phyloP scores from a whole-genome alignment of 2,329 filamentous ascomycete genomes.

The Hansfordia pulvinata region DNA sequence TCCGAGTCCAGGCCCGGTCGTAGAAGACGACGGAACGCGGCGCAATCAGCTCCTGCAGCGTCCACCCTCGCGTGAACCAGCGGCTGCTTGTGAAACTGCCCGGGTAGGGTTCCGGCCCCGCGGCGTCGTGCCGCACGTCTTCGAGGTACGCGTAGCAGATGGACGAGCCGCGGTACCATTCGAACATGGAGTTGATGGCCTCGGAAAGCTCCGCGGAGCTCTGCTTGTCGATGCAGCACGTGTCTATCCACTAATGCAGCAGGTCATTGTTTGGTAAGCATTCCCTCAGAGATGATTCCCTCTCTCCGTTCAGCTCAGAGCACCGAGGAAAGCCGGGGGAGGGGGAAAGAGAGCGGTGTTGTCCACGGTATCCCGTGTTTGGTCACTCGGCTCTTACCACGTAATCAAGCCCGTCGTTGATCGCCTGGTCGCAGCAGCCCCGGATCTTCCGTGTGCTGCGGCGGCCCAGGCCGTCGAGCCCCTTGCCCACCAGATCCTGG shows the following conservation, averaged over 20 bases:
- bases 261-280: too few species aligned
- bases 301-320: too few species aligned
- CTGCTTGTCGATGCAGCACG: conserved; percentile 1
- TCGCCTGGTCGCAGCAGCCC: conserved; percentile 1
- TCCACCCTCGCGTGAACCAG: conserved; percentile 1
- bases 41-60: conserved; percentile 1
- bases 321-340: too few species aligned
- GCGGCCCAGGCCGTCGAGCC: not conserved
- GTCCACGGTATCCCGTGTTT: not conserved
- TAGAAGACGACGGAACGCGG: not conserved
- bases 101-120: not conserved
- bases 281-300: too few species aligned
- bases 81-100: not conserved
- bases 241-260: conserved; percentile 2
- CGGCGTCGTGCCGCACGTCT: not conserved
- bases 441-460: too few species aligned
- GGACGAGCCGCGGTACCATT: conserved; percentile 1
- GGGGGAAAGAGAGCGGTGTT: too few species aligned
- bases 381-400: not conserved
- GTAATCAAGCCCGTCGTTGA: not conserved
- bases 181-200: conserved; percentile 1
- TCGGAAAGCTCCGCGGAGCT: conserved; percentile 1
- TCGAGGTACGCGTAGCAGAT: conserved; percentile 2
- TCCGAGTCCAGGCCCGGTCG: not conserved
- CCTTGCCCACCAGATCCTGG: conserved; percentile 1